Base-by-base conservation (phyloP, 495 filamentous ascomycete genomes). In the Aspergillus homomorphus region DNA sequence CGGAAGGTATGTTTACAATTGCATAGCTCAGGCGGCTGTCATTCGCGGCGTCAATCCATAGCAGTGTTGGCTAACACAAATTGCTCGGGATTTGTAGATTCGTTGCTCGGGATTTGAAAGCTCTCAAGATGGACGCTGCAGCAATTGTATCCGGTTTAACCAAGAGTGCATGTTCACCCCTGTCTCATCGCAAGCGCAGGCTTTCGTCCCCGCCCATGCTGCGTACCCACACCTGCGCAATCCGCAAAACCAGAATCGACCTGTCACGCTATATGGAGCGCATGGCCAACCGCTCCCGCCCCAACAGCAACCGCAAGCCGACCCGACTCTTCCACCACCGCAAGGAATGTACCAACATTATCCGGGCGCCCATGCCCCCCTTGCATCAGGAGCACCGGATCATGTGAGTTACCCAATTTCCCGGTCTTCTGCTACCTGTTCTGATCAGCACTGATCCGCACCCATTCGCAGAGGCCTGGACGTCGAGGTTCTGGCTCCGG, bases 111-210 rank as follows among this genome's bases (percentile, higher is more conserved):
- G 89, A 20, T 92, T 92, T 66, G 89, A 92, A 57, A 81, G 79
- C 50, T 89, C 87, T 19, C 81, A 85, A 30, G 88, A 92, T 68
- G 89, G 89, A 50, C 82, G 88, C 45, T 92, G 89, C 76, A 85
- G 80, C 66, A 92, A 92, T 68, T 92, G 89, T 66, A 78, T 85
- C 53, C 82, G 89, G 45, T 92, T 92, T 73, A 86, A 88, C 56
- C 89, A 92, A 70, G 88, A 91, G 68, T 92, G 89, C 73, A 85
- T 92, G 74, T 92, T 92, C 75, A 92, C 88, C 4, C 89, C 89
- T 0, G 89, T 92, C 22, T 90, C 87, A 8, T 88, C 89, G 3
- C 89, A 92, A 70, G 83, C 89, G 23, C 89, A 91, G 70, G 89
- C 89, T 9, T 92, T 92, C 67, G 89, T 92, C 26, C 89, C 89